Percentiles rank a stretch among this genome's conserved stretches.
phyloP scores from a whole-genome alignment of 2,329 filamentous ascomycete genomes.

The Penicillium aurantiogriseum region DNA sequence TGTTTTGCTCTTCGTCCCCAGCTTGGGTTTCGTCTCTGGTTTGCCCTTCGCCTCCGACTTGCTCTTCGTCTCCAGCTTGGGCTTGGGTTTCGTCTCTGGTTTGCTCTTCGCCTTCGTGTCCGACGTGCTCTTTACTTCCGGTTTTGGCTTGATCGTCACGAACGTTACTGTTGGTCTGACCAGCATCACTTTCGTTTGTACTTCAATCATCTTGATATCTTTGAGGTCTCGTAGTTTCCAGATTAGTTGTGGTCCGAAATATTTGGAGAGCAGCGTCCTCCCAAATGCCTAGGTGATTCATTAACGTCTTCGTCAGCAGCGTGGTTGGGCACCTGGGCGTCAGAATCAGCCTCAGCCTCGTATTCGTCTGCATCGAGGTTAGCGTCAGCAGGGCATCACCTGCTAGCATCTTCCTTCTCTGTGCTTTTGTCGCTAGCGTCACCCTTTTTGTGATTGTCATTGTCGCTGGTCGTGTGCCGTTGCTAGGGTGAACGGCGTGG shows the following conservation, averaged over 20 bases:
- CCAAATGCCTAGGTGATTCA: not conserved
- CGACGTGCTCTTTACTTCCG: too few species aligned
- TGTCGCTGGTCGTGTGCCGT: too few species aligned
- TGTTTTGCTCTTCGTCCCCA: not conserved
- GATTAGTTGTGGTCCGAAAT: not conserved
- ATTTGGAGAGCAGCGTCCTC: not conserved
- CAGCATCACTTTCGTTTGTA: too few species aligned
- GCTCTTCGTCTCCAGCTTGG: not conserved
- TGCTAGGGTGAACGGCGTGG: not conserved
- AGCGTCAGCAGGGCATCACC: not conserved
- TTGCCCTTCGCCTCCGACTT: not conserved
- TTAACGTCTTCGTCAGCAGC: not conserved
- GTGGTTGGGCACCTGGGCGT: not conserved
- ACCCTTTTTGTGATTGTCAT: not conserved
- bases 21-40: not conserved
- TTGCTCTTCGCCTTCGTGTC: too few species aligned
- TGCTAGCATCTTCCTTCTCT: not conserved
- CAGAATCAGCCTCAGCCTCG: not conserved
- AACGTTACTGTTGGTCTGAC: not conserved
- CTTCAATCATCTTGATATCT: not conserved
- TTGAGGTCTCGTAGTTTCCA: too few species aligned
- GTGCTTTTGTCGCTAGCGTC: not conserved
- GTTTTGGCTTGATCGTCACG: not conserved
- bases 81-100: not conserved
- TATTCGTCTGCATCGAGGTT: not conserved